Conservation (phyloP, 2,329 filamentous ascomycete genomes). For the Aspergillus thermomutatus region DNA sequence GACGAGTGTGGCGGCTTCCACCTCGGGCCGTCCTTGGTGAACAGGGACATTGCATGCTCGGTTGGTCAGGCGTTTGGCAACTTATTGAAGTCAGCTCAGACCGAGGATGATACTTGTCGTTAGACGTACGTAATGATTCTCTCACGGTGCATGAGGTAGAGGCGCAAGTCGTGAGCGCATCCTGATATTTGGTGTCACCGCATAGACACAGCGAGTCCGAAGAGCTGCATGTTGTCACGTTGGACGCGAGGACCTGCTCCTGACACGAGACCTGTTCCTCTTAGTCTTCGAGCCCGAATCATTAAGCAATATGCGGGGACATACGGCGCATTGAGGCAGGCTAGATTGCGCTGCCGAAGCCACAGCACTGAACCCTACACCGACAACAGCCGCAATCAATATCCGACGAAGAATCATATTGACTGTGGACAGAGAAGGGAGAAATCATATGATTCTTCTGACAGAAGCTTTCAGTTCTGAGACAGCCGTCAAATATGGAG, state of each 20-base stretch:
- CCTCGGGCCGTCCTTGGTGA: conserved; percentile 6
- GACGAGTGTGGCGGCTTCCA: conserved; percentile 9
- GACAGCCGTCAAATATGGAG: not conserved
- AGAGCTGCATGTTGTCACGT: not conserved
- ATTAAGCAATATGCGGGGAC: not conserved
- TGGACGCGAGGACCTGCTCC: not conserved
- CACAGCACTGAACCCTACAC: not conserved
- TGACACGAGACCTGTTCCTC: not conserved
- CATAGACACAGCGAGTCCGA: not conserved
- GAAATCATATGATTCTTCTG: not conserved
- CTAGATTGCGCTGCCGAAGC: not conserved
- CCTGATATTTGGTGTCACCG: not conserved
- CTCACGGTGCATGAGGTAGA: not conserved
- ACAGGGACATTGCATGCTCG: conserved; percentile 6
- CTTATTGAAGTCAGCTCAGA: not conserved
- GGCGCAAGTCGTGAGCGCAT: not conserved
- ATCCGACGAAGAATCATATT: not conserved
- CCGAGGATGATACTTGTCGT: no score
- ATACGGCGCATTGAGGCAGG: not conserved
- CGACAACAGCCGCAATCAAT: not conserved
- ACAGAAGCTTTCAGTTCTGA: not conserved
- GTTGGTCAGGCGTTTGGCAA: conserved; percentile 5
- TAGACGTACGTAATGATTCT: conserved; percentile 7
- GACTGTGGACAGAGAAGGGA: not conserved
- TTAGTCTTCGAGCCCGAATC: not conserved